Percentiles rank a stretch among this genome's conserved stretches.
Conservation (phyloP, 2,329 filamentous ascomycete species). For the Ampelomyces quisqualis region DNA sequence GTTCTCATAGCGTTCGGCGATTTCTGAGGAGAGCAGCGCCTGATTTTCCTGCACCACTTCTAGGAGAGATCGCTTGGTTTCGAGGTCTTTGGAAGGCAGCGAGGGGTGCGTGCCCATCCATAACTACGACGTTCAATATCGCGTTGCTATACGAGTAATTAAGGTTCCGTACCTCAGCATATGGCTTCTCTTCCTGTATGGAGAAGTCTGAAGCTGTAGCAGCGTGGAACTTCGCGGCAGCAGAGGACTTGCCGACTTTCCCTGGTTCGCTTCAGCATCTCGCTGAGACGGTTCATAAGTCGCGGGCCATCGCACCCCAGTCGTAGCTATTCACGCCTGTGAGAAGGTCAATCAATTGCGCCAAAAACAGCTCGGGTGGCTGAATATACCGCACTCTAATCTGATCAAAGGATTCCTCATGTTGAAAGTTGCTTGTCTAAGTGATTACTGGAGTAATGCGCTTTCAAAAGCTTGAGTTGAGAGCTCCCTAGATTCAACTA, state of each 20-base stretch:
- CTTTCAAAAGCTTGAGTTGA: neutral
- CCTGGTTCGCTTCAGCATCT: constrained; percentile 51
- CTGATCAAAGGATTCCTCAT: constrained; percentile 72
- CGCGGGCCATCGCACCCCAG: constrained; percentile 65
- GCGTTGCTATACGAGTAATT: neutral
- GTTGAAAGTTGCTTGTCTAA: constrained; percentile 12
- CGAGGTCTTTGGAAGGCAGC: constrained; percentile 86
- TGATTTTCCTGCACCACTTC: constrained; percentile 87
- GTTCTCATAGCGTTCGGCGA: constrained; percentile 72
- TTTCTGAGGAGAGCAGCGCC: constrained; percentile 71
- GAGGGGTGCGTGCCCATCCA: constrained; percentile 99
- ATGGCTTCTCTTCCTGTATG: constrained; percentile 84
- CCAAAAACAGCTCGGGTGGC: constrained; percentile 9
- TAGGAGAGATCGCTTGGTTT: constrained; percentile 79
- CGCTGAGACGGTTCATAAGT: constrained; percentile 16
- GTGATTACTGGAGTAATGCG: constrained; percentile 4
- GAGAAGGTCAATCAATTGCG: constrained; percentile 22
- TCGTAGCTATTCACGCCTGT: constrained; percentile 97
- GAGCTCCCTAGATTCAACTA: constrained; percentile 1
- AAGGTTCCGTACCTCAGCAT: constrained; percentile 70
- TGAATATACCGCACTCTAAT: constrained; percentile 67
- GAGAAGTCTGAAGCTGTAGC: constrained; percentile 77
- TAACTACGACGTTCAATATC: constrained; percentile 60
- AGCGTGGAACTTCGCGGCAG: constrained; percentile 84
- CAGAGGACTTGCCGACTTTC: constrained; percentile 83